A percentile compares a stretch with the other conserved stretches of the same genome.
phyloP scores from a whole-genome alignment of 805 yeast genomes.

The Kurtzmaniella fragi region DNA sequence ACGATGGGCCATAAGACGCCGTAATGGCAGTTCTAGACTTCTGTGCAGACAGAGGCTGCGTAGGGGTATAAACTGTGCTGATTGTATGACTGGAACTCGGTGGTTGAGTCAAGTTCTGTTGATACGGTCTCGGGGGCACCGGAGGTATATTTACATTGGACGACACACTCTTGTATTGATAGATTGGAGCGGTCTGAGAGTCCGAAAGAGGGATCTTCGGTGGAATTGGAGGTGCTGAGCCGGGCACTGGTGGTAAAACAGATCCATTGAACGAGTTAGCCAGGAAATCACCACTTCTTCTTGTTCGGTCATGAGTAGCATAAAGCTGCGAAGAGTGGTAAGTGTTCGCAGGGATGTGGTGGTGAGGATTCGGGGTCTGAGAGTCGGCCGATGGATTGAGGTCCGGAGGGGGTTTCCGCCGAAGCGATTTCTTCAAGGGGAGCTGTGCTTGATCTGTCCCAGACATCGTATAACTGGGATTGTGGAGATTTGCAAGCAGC shows the following conservation, averaged over 20 bases:
- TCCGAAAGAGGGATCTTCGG: slow-evolving; percentile 1
- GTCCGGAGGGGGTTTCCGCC: slow-evolving; percentile 25
- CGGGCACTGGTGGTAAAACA: neutral
- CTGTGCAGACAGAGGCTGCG: neutral
- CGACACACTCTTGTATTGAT: too few relatives aligned
- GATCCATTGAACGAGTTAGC: neutral
- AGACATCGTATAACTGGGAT: too few relatives aligned
- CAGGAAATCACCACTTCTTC: too few relatives aligned
- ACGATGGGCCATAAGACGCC: neutral
- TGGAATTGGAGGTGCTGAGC: neutral
- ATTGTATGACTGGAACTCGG: neutral
- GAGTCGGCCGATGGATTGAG: neutral
- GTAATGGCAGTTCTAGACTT: neutral
- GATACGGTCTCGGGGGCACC: slow-evolving; percentile 3
- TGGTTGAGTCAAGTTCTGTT: neutral
- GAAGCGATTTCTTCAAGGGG: slow-evolving; percentile 12
- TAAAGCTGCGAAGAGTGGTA: too few relatives aligned
- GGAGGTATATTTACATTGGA: neutral
- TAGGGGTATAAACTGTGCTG: neutral
- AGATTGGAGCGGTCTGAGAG: too few relatives aligned
- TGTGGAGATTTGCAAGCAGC: too few relatives aligned
- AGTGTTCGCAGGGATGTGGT: too few relatives aligned
- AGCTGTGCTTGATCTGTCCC: neutral
- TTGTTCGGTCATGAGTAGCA: too few relatives aligned
- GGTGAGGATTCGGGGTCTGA: too few relatives aligned